Base-by-base conservation (phyloP, 371 early-diverging fungal genomes). In the Rhizopus delemar region DNA sequence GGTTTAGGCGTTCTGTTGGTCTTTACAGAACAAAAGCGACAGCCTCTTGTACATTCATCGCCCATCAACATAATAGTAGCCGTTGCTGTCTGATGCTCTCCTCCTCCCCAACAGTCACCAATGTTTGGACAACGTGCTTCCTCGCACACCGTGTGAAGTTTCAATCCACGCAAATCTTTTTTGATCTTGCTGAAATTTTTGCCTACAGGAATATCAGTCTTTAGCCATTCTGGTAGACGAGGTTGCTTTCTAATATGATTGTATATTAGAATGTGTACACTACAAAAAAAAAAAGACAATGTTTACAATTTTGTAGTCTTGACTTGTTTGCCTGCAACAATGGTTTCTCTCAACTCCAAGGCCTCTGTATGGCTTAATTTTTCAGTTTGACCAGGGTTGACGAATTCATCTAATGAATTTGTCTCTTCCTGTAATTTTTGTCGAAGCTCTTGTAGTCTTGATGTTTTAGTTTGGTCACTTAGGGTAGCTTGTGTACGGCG, bases 51-150 rank as follows among this genome's bases (percentile, higher is more conserved):
- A 76, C 99, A 98, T 73, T 95, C 94, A 67, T 96, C 97, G 57
- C 99, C 99, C 98, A 98, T 97, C 68, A 98, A 77, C 97, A 97
- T 98, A 61, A 98, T 97, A 8, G 99, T 98, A 0, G 99, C 99
- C 0, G 99, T 98, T 2, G 99, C 97, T 8, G 96, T 97, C 56
- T 91, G 86, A 71, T 92, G 89, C 68, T 97, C 95, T 56, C 95
- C 79, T 12, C 65, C 98, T 55, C 97, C 96, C 99, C 98, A 98
- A 78, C 99, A 98, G 68, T 96, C 96, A 51, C 94, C 91, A 71
- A 98, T 92, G 80, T 98, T 98, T 15, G 99, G 99, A 75, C 99
- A 98, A 67, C 91, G 83, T 13, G 99, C 98, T 67, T 98, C 98
- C 69, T 94, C 95, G 72, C 95, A 94, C 15, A 93, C 93, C 13